Percentiles rank a stretch among this genome's conserved stretches.
These are phyloP conservation scores for Kluyveromyces aestuarii DNA, from an alignment of 805 yeast genomes.

Conservation along the genomic window DNA sequence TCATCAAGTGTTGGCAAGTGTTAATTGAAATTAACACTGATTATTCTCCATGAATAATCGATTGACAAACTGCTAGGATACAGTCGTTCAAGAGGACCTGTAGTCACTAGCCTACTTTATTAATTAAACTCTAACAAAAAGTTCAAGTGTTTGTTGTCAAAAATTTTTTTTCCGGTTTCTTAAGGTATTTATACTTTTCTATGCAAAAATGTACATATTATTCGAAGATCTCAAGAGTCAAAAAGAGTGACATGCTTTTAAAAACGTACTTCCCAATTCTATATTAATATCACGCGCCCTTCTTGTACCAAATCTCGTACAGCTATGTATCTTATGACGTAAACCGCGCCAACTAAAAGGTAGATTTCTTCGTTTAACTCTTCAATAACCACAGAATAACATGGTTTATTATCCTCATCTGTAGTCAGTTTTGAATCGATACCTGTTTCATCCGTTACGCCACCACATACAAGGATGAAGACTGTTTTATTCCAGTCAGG, in stretches of 20 bases:
- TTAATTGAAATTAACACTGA: constrained; percentile 2
- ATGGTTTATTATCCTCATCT: constrained; percentile 28
- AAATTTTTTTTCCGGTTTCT: too few species aligned
- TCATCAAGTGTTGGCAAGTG: constrained; percentile 11
- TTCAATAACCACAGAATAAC: constrained; percentile 34
- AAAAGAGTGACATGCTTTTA: neutral
- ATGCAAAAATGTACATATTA: neutral
- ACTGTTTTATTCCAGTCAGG: constrained; percentile 77
- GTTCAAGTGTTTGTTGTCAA: too few species aligned
- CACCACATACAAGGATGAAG: constrained; percentile 38
- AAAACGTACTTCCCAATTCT: neutral
- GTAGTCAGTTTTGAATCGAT: constrained; percentile 31
- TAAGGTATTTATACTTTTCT: too few species aligned
- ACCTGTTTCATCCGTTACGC: constrained; percentile 1
- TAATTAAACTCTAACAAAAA: too few species aligned
- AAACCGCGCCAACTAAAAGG: constrained; percentile 55
- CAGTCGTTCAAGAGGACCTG: too few species aligned
- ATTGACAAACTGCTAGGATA: constrained; percentile 1
- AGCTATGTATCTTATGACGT: constrained; percentile 60
- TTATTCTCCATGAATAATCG: neutral
- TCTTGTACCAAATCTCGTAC: constrained; percentile 33
- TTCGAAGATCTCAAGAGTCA: neutral
- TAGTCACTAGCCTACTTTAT: too few species aligned
- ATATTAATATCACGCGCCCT: constrained; percentile 38
- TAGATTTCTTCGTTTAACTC: constrained; percentile 44